A percentile compares a stretch with the other conserved stretches of the same genome.
These are phyloP conservation scores for Stachybotrys chlorohalonatus DNA, from an alignment of 2,329 filamentous ascomycete species.

Conservation along the genomic window DNA sequence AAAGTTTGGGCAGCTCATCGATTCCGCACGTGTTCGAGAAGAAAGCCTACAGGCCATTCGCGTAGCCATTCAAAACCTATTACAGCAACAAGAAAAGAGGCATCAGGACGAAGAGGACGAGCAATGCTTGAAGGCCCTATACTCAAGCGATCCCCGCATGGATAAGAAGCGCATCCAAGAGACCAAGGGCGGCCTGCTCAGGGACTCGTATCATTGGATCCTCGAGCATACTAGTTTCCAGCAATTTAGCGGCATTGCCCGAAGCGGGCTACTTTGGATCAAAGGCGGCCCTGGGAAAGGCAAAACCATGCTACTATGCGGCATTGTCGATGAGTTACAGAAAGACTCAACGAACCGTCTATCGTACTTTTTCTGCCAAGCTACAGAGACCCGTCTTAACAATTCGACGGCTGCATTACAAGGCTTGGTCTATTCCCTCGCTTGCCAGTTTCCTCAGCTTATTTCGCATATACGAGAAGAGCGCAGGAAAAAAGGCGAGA, in stretches of 20 bases:
- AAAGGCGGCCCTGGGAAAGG: no score
- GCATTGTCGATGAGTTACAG: conserved; percentile 16
- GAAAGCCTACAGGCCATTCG: conserved; percentile 2
- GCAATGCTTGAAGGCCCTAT: conserved; percentile 13
- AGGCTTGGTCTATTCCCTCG: conserved; percentile 31
- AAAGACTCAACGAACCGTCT: conserved; percentile 2
- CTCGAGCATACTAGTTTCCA: conserved; percentile 15
- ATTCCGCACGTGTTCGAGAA: background rate
- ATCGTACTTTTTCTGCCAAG: conserved; percentile 32
- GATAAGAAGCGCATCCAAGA: conserved; percentile 26
- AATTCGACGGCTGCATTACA: conserved; percentile 29
- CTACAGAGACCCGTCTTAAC: conserved; percentile 24
- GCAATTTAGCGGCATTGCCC: conserved; percentile 2
- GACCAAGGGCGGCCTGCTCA: conserved; percentile 22
- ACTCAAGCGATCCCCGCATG: conserved; percentile 15
- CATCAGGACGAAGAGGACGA: conserved; percentile 7
- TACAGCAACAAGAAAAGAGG: conserved; percentile 4
- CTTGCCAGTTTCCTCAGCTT: conserved; percentile 20
- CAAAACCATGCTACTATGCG: conserved; percentile 24
- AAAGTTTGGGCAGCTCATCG: conserved; percentile 5
- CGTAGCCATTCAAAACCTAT: conserved; percentile 6
- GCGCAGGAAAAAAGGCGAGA: conserved; percentile 21
- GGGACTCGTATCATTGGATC: conserved; percentile 25
- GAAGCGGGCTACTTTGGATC: conserved; percentile 24
- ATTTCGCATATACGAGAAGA: conserved; percentile 20